Evolutionary conservation across 768 basidiomycete genomes (phyloP).

Genomic region (Rhodotorula babjevae): DNA sequence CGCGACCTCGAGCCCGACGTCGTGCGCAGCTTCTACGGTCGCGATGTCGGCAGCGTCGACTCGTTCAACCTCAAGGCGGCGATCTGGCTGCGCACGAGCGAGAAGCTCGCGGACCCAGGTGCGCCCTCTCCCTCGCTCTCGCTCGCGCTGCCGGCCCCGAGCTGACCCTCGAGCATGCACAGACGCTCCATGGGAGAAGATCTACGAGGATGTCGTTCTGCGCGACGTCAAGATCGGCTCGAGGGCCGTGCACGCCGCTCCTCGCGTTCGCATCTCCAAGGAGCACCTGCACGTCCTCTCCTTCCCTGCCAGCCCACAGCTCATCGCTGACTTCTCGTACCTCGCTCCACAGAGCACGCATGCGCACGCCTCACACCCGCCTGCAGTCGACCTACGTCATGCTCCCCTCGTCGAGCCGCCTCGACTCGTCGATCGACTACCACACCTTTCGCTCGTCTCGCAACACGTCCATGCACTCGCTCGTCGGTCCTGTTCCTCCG

Average conservation of each 20-base stretch:
- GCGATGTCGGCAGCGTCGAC: not conserved
- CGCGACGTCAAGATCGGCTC: not conserved
- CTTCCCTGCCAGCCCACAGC: not conserved
- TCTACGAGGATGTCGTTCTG: not conserved
- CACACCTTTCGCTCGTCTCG: not conserved
- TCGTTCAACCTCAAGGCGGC: not conserved
- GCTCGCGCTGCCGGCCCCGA: not conserved
- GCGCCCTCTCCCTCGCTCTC: not conserved
- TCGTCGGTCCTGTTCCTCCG: not conserved
- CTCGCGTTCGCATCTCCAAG: not conserved
- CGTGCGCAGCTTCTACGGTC: not conserved
- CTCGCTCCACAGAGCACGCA: not conserved
- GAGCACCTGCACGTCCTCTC: not conserved
- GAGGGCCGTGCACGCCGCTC: not conserved
- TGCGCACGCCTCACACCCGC: not conserved
- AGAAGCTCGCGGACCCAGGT: not conserved
- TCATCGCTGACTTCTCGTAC: not conserved
- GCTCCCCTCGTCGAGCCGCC: not conserved
- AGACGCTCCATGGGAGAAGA: not conserved
- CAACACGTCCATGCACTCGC: not conserved
- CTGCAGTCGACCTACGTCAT: not conserved
- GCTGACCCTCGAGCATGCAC: not conserved
- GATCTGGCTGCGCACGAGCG: not conserved
- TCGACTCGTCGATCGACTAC: not conserved
- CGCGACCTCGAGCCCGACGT: not conserved